Evolutionary conservation across 345 rosid genomes (phyloP).

Genomic region (Eucalyptus tenuipes): DNA sequence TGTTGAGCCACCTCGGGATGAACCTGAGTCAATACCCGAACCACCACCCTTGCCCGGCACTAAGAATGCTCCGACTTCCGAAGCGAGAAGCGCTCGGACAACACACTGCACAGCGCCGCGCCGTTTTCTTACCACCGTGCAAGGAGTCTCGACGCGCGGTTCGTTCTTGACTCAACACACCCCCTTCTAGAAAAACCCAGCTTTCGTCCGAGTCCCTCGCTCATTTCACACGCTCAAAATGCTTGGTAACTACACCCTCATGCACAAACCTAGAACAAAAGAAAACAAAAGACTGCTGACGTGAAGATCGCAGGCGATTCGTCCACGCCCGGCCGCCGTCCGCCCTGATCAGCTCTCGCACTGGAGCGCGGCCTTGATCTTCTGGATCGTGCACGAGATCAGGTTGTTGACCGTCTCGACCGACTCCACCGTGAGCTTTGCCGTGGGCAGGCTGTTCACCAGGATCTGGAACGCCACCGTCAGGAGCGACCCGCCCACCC

Average conservation of each 20-base stretch:
- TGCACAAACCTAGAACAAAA: not conserved
- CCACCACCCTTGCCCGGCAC: slow-evolving; percentile 77
- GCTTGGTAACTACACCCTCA: not conserved
- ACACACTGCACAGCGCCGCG: not conserved
- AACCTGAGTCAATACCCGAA: slow-evolving; percentile 99
- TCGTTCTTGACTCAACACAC: slow-evolving; percentile 99
- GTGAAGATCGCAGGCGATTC: not conserved
- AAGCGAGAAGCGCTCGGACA: not conserved
- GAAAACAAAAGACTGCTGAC: not conserved
- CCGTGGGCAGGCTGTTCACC: slow-evolving; percentile 90
- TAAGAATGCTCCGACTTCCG: slow-evolving; percentile 4
- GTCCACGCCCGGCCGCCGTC: not conserved
- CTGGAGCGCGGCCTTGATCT: slow-evolving; percentile 80
- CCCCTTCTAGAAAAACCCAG: not conserved
- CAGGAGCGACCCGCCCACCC: slow-evolving; percentile 79
- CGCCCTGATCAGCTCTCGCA: slow-evolving; percentile 35
- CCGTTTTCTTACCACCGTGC: slow-evolving; percentile 18
- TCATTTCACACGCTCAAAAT: not conserved
- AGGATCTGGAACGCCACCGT: slow-evolving; percentile 94
- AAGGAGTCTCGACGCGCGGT: slow-evolving; percentile 78
- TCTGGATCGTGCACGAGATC: slow-evolving; percentile 86
- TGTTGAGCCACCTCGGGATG: slow-evolving; percentile 16
- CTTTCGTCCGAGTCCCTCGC: not conserved
- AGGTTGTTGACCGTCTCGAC: slow-evolving; percentile 93
- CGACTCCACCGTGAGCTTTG: slow-evolving; percentile 91